Evolutionary conservation across 768 basidiomycete genomes (phyloP).

Genomic region (Sarcomyxa edulis): DNA sequence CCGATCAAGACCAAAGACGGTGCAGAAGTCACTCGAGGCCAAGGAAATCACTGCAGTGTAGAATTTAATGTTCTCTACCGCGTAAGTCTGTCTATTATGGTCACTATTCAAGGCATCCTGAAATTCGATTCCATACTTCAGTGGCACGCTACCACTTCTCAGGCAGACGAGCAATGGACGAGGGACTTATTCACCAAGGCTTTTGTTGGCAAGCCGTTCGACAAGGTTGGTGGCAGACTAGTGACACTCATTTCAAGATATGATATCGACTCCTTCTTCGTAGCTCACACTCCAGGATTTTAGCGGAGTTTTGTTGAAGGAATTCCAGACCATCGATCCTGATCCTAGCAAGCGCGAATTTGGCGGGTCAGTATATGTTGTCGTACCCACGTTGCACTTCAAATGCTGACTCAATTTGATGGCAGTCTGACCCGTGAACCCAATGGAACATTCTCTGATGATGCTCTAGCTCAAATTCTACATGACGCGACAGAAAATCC

Average conservation of each 20-base stretch:
- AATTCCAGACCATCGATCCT: conserved; percentile 12
- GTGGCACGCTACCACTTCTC: conserved; percentile 56
- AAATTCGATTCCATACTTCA: conserved; percentile 8
- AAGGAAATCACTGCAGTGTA: conserved; percentile 62
- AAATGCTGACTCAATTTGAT: conserved; percentile 7
- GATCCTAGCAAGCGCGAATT: conserved; percentile 39
- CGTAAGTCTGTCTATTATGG: conserved; percentile 17
- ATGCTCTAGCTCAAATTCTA: conserved; percentile 42
- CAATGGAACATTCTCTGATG: conserved; percentile 47
- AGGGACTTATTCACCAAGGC: conserved; percentile 35
- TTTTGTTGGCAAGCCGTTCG: conserved; percentile 33
- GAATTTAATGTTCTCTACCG: conserved; percentile 59
- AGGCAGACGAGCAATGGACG: conserved; percentile 47
- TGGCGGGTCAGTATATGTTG: conserved; percentile 38
- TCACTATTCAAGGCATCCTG: background rate
- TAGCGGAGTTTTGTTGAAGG: conserved; percentile 9
- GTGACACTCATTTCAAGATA: background rate
- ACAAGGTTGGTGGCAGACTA: conserved; percentile 20
- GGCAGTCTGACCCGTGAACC: conserved; percentile 36
- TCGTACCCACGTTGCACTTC: conserved; percentile 1
- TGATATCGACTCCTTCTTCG: background rate
- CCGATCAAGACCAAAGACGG: conserved; percentile 31
- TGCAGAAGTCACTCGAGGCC: conserved; percentile 37
- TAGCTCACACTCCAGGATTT: conserved; percentile 23
- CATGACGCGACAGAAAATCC: conserved; percentile 38